Evolutionary conservation across 2,329 filamentous ascomycete species (phyloP), one percentile per base, ranked within the genome.

Genomic region (Alternaria triticimaculans): DNA sequence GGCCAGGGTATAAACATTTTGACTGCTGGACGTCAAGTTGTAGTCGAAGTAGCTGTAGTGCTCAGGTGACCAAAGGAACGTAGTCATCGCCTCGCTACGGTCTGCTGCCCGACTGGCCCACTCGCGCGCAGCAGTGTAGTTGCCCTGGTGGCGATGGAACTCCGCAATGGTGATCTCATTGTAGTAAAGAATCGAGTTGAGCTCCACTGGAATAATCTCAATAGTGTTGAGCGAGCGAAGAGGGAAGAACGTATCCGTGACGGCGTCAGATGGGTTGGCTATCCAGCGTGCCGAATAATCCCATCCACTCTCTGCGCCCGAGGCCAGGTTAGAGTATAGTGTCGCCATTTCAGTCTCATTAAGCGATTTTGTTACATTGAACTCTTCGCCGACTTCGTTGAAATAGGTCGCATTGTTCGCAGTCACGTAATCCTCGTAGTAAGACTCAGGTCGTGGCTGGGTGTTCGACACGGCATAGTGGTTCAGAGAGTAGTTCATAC

Each of bases 11-110:
- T 85, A 90, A 33, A 87, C 77, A 67, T 87, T 84, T 64, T 90
- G 88, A 1, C 82, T 77, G 10, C 76, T 78, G 0, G 87, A 87
- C 0, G 88, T 91, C 28, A 89, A 65, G 79, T 91, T 92, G 81
- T 87, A 91, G 82, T 92, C 89, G 72, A 91, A 91, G 81, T 90
- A 92, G 77, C 84, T 85, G 76, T 81, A 86, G 64, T 87, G 83
- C 7, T 86, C 88, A 28, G 84, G 79, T 76, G 90, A 90, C 89
- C 89, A 92, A 77, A 91, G 82, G 49, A 91, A 76, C 1, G 83
- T 81, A 51, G 86, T 85, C 85, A 92, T 91, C 66, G 88, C 88
- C 46, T 85, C 83, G 75, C 87, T 87, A 64, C 89, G 86, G 28
- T 82, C 78, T 4, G 76, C 71, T 12, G 89, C 89, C 6, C 82